These are phyloP conservation scores for Gentiana straminea DNA, from an alignment of 257 asterid genomes.

Conservation along the genomic window DNA sequence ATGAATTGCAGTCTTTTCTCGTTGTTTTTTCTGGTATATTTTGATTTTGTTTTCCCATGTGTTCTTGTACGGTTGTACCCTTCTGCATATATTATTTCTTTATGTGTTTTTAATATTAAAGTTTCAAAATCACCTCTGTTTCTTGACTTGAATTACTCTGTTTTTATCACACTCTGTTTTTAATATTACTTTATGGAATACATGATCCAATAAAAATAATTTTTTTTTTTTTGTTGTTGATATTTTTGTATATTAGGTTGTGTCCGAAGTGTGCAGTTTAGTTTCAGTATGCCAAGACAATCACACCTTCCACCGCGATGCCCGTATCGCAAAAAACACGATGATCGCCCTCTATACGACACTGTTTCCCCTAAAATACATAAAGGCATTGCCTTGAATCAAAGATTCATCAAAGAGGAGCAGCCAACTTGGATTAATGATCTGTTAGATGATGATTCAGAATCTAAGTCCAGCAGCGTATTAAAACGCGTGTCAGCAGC, in stretches of 20 bases:
- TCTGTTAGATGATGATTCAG: slow-evolving; percentile 51
- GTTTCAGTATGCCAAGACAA: slow-evolving; percentile 51
- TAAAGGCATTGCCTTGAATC: slow-evolving; percentile 20
- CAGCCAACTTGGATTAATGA: slow-evolving; percentile 67
- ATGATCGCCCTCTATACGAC: slow-evolving; percentile 14
- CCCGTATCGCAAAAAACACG: slow-evolving; percentile 60
- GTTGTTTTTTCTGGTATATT: not conserved
- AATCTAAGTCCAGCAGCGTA: slow-evolving; percentile 23
- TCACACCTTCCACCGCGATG: slow-evolving; percentile 87
- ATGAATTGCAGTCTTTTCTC: not conserved
- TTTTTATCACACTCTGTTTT: not conserved
- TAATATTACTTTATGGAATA: slow-evolving; percentile 2
- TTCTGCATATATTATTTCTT: not conserved
- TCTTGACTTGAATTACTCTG: not conserved
- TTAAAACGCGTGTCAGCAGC: slow-evolving; percentile 44
- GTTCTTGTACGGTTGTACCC: not conserved
- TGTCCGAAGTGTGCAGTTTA: slow-evolving; percentile 25
- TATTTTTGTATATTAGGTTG: slow-evolving; percentile 5
- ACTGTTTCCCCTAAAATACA: slow-evolving; percentile 19
- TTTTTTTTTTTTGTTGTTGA: too few relatives aligned
- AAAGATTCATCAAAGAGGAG: slow-evolving; percentile 42
- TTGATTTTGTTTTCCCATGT: not conserved
- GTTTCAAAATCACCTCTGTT: too few relatives aligned
- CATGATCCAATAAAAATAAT: too few relatives aligned
- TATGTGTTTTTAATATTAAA: not conserved